Conservation (phyloP, 75 land plant genomes). For the Larix kaempferi region DNA sequence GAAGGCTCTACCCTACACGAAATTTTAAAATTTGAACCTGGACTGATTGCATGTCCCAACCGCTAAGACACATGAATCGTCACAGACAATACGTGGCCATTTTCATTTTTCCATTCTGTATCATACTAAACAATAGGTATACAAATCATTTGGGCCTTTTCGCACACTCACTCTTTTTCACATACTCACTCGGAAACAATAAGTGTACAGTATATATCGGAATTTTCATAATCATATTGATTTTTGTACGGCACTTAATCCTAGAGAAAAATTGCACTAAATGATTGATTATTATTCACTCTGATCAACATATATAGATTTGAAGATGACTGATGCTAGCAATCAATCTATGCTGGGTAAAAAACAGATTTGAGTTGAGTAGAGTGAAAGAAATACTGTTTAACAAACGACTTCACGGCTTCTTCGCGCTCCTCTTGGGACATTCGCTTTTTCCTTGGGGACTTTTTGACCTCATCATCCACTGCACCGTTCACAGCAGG, state of each 20-base stretch:
- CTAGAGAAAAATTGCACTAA: background rate
- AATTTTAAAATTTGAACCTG: too few relatives aligned
- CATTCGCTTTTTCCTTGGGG: background rate
- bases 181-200: too few relatives aligned
- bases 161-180: too few relatives aligned
- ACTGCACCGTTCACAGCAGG: background rate
- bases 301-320: background rate
- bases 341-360: background rate
- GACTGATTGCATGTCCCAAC: too few relatives aligned
- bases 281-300: background rate
- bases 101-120: too few relatives aligned
- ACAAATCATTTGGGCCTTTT: too few relatives aligned
- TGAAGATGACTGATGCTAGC: background rate
- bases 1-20: too few relatives aligned
- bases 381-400: background rate
- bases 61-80: too few relatives aligned
- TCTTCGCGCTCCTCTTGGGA: background rate
- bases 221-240: background rate
- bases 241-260: background rate
- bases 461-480: background rate
- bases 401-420: background rate
- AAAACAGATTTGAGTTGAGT: background rate
- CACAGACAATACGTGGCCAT: too few relatives aligned
- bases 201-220: too few relatives aligned
- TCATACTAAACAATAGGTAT: too few relatives aligned